Percentiles rank a stretch among this genome's conserved stretches.
These are phyloP conservation scores for Corchorus capsularis DNA, from an alignment of 345 rosid genomes.

Conservation along the genomic window DNA sequence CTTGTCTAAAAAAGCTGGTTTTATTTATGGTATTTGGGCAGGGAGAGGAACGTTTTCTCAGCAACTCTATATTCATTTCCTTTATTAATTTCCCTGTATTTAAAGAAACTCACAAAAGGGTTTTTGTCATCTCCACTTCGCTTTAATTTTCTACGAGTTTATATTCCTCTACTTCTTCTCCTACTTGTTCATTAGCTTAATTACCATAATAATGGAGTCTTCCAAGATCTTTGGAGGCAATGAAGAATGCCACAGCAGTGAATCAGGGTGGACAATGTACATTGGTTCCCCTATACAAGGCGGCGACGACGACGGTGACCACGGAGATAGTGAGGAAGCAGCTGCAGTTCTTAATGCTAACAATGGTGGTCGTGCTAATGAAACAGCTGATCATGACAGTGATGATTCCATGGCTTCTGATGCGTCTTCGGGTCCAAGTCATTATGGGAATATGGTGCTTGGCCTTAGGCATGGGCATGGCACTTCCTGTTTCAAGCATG, in stretches of 20 bases:
- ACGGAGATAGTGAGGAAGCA: not conserved
- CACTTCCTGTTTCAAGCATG: conserved; percentile 24
- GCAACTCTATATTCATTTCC: conserved; percentile 11
- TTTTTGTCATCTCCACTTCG: not conserved
- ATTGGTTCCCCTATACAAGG: conserved; percentile 48
- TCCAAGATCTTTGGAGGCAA: conserved; percentile 41
- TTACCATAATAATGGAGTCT: conserved; percentile 41
- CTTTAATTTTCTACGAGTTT: not conserved
- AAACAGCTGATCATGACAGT: conserved; percentile 13
- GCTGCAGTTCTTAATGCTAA: conserved; percentile 14
- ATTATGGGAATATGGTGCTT: not conserved
- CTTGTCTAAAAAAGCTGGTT: conserved; percentile 16
- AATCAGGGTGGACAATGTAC: conserved; percentile 82
- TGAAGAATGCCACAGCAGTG: conserved; percentile 61
- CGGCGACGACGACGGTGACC: conserved; percentile 18
- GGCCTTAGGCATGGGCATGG: not conserved
- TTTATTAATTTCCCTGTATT: conserved; percentile 5
- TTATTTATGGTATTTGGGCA: conserved; percentile 14
- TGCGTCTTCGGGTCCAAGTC: conserved; percentile 66
- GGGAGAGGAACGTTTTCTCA: not conserved
- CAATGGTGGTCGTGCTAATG: conserved; percentile 30
- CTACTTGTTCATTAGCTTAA: no score
- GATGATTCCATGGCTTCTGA: conserved; percentile 75
- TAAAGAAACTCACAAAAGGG: conserved; percentile 16
- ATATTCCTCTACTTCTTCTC: not conserved